A percentile compares a stretch with the other conserved stretches of the same genome.
Conservation (phyloP, 1,139 yeast genomes). For the Scheffersomyces illinoinensis region DNA sequence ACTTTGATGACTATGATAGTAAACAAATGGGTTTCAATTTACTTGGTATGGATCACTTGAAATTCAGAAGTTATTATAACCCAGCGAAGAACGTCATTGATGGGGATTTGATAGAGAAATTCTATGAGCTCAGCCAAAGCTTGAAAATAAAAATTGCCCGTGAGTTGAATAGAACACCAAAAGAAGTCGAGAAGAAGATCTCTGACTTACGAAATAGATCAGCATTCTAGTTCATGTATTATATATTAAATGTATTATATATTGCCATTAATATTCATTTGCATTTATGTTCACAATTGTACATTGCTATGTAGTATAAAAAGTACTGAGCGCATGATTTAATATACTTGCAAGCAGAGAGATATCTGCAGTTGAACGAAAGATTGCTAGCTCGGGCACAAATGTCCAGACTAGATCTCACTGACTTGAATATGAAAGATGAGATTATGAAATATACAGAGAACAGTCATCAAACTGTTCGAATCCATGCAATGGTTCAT, state of each 20-base stretch:
- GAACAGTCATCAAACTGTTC: neutral
- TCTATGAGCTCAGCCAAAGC: constrained; percentile 34
- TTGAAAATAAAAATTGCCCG: constrained; percentile 51
- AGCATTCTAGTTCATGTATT: constrained; percentile 26
- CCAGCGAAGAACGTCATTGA: constrained; percentile 79
- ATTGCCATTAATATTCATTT: neutral
- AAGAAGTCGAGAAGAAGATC: constrained; percentile 62
- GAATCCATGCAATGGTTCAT: neutral
- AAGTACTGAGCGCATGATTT: neutral
- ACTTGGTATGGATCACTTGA: constrained; percentile 66
- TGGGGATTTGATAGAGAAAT: constrained; percentile 81
- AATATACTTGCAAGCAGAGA: neutral
- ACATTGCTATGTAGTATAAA: neutral
- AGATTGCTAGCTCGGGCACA: neutral
- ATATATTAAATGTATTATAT: too few species aligned
- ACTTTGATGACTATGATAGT: constrained; percentile 32
- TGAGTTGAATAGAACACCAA: constrained; percentile 54
- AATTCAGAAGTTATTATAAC: constrained; percentile 74
- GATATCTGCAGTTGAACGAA: neutral
- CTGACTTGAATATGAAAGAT: neutral
- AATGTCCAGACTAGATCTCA: neutral
- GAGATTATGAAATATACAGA: neutral
- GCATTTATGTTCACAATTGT: neutral
- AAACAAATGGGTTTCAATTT: constrained; percentile 25
- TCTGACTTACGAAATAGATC: constrained; percentile 57